Percentiles rank a stretch among this genome's conserved stretches.
phyloP scores from a whole-genome alignment of 2,329 filamentous ascomycete species.

The Parafenestella ontariensis region DNA sequence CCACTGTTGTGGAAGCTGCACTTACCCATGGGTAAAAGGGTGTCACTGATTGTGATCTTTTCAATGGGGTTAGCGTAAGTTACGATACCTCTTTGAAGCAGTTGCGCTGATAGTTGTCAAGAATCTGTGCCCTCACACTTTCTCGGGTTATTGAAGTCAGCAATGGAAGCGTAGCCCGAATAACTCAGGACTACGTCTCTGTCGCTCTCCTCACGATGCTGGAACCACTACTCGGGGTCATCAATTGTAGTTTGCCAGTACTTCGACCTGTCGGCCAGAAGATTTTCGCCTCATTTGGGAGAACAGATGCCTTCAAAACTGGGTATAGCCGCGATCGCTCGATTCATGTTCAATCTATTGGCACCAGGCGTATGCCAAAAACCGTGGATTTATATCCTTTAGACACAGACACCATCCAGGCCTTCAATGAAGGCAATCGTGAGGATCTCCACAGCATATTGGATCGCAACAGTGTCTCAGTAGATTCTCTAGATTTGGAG shows the following conservation, averaged over 20 bases:
- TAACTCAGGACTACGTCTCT: neutral
- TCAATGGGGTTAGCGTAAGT: neutral
- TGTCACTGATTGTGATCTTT: slow-evolving; percentile 2
- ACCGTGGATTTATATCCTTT: neutral
- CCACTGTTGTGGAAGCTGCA: slow-evolving; percentile 2
- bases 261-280: slow-evolving; percentile 1
- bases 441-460: neutral
- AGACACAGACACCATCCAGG: neutral
- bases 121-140: slow-evolving; percentile 3
- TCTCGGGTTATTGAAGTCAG: neutral
- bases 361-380: neutral
- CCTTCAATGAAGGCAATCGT: neutral
- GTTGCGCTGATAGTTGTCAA: neutral
- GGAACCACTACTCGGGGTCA: slow-evolving; percentile 1
- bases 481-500: neutral
- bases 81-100: neutral
- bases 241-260: neutral
- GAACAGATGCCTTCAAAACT: neutral
- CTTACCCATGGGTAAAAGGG: neutral
- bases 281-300: neutral
- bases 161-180: neutral
- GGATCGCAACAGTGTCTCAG: neutral
- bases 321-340: neutral
- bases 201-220: slow-evolving; percentile 1
- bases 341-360: neutral